Evolutionary conservation across 805 yeast genomes (phyloP).

Genomic region (Diddensiella santjacobensis): DNA sequence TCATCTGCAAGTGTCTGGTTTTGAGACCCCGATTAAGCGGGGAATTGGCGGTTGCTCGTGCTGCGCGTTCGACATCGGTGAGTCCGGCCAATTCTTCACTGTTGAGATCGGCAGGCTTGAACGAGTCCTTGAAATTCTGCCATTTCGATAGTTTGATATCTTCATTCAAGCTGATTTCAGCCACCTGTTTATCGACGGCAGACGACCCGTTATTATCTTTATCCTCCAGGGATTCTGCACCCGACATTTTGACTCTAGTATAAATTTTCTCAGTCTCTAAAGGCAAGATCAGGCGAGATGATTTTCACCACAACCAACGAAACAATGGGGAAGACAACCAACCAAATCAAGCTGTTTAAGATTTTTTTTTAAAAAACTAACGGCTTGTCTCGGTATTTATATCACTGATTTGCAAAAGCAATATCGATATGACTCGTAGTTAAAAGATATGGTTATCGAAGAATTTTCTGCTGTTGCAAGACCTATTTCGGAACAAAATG

Average conservation of each 20-base stretch:
- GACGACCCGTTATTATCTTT: not conserved
- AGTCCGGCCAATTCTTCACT: constrained; percentile 34
- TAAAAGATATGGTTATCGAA: too few relatives aligned
- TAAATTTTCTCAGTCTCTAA: too few relatives aligned
- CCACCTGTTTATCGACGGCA: constrained; percentile 1
- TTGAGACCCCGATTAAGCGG: constrained; percentile 46
- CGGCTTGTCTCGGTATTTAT: too few relatives aligned
- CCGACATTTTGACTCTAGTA: too few relatives aligned
- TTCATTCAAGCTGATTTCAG: not conserved
- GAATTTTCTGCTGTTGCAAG: too few relatives aligned
- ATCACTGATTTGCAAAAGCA: too few relatives aligned
- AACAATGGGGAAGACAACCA: too few relatives aligned
- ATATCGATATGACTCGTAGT: too few relatives aligned
- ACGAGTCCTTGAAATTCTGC: constrained; percentile 41
- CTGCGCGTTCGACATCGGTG: constrained; percentile 43
- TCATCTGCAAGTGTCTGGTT: constrained; percentile 64
- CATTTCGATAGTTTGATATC: constrained; percentile 13
- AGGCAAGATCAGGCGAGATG: not conserved
- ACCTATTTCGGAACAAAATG: too few relatives aligned
- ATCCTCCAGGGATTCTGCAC: not conserved
- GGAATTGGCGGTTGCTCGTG: constrained; percentile 41
- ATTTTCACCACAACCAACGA: too few relatives aligned
- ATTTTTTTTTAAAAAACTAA: too few relatives aligned
- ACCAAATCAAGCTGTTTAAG: too few relatives aligned
- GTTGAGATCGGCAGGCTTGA: constrained; percentile 40